These are phyloP conservation scores for Aspergillus taichungensis DNA, from an alignment of 495 filamentous ascomycete genomes.

Conservation along the genomic window DNA sequence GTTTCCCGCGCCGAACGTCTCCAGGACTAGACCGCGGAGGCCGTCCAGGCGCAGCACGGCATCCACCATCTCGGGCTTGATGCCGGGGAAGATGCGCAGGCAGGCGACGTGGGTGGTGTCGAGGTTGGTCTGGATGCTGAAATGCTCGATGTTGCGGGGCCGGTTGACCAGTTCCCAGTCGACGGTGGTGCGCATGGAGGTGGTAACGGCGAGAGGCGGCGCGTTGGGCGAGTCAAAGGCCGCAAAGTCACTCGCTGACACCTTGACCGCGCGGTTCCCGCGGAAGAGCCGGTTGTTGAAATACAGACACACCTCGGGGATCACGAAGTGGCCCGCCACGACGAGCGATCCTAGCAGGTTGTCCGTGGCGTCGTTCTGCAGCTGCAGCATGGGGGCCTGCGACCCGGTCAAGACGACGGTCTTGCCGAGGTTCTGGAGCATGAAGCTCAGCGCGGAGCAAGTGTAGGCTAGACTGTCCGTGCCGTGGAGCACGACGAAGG, in stretches of 20 bases:
- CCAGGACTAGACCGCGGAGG: slow-evolving; percentile 75
- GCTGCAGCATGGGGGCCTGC: slow-evolving; percentile 84
- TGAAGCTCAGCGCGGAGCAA: slow-evolving; percentile 86
- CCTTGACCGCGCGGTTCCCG: slow-evolving; percentile 83
- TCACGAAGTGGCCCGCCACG: slow-evolving; percentile 91
- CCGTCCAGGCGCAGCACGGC: slow-evolving; percentile 72
- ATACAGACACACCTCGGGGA: slow-evolving; percentile 92
- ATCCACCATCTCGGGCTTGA: slow-evolving; percentile 91
- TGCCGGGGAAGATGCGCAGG: slow-evolving; percentile 90
- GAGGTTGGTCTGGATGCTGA: slow-evolving; percentile 67
- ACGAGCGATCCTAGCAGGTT: slow-evolving; percentile 89
- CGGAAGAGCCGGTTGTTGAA: slow-evolving; percentile 92
- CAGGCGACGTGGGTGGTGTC: slow-evolving; percentile 88
- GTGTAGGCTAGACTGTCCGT: slow-evolving; percentile 92
- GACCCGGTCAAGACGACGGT: slow-evolving; percentile 86
- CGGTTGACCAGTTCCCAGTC: slow-evolving; percentile 75
- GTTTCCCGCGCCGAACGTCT: slow-evolving; percentile 95
- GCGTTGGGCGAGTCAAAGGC: slow-evolving; percentile 86
- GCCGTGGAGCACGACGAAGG: slow-evolving; percentile 93
- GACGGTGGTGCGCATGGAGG: slow-evolving; percentile 71
- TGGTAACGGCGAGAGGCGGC: slow-evolving; percentile 69
- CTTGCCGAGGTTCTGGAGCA: slow-evolving; percentile 87
- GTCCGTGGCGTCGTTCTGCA: slow-evolving; percentile 93
- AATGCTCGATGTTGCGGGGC: slow-evolving; percentile 62
- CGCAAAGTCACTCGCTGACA: slow-evolving; percentile 75